Percentiles rank a stretch among this genome's conserved stretches.
Conservation (phyloP, 1,139 yeast species). For the Spathaspora jeffriesii region DNA sequence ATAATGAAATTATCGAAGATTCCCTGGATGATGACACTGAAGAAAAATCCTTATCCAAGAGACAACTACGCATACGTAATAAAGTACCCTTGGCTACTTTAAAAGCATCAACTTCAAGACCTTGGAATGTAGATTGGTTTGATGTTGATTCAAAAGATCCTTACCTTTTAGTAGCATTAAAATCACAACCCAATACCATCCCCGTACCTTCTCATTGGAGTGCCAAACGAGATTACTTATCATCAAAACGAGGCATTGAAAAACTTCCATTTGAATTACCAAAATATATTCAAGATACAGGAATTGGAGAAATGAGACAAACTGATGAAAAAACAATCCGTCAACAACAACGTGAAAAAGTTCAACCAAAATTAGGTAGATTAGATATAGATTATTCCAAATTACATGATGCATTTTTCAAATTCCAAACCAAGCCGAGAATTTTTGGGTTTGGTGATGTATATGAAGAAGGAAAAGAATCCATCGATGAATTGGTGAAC, state of each 20-base stretch:
- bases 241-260: slow-evolving; percentile 70
- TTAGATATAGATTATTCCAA: slow-evolving; percentile 86
- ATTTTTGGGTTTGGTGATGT: slow-evolving; percentile 72
- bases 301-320: slow-evolving; percentile 82
- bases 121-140: slow-evolving; percentile 82
- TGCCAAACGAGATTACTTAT: slow-evolving; percentile 73
- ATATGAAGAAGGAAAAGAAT: slow-evolving; percentile 77
- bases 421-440: slow-evolving; percentile 73
- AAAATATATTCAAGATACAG: slow-evolving; percentile 75
- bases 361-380: slow-evolving; percentile 88
- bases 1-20: slow-evolving; percentile 9
- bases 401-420: slow-evolving; percentile 85
- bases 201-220: slow-evolving; percentile 91
- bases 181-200: slow-evolving; percentile 65
- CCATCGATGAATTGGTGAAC: slow-evolving; percentile 42
- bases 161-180: slow-evolving; percentile 59
- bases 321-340: slow-evolving; percentile 56
- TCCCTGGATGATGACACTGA: slow-evolving; percentile 9
- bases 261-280: slow-evolving; percentile 80
- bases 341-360: slow-evolving; percentile 79
- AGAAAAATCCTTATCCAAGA: slow-evolving; percentile 21
- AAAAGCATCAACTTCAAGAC: slow-evolving; percentile 59
- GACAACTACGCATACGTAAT: slow-evolving; percentile 49
- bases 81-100: slow-evolving; percentile 70
- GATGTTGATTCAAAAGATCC: slow-evolving; percentile 91